These are phyloP conservation scores for Moniliophthora roreri DNA, from an alignment of 1,284 basidiomycete species.

Conservation along the genomic window DNA sequence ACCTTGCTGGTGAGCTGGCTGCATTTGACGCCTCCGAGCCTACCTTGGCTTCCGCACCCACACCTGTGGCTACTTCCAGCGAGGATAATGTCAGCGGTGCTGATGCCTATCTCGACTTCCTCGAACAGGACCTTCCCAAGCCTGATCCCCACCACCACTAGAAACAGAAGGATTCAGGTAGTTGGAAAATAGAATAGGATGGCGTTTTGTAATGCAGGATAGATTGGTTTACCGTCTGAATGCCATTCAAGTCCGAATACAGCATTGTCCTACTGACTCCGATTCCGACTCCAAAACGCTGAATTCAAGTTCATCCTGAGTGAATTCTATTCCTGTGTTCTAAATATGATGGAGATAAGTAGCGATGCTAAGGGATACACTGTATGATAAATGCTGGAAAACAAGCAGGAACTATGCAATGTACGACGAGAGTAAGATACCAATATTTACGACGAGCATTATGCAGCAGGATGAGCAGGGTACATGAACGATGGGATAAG, in stretches of 20 bases:
- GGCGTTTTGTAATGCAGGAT: constrained; percentile 1
- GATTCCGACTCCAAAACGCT: too few relatives aligned
- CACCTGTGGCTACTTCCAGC: constrained; percentile 19
- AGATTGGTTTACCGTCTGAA: not conserved
- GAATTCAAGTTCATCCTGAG: not conserved
- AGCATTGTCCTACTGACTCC: too few relatives aligned
- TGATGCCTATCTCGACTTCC: constrained; percentile 43
- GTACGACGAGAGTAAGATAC: not conserved
- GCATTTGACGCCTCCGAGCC: constrained; percentile 82
- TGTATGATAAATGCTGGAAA: not conserved
- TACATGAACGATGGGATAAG: not conserved
- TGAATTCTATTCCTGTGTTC: not conserved
- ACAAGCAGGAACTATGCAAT: not conserved
- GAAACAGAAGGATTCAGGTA: constrained; percentile 15
- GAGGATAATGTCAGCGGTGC: constrained; percentile 31
- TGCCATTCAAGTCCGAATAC: too few relatives aligned
- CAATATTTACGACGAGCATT: not conserved
- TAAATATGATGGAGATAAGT: not conserved
- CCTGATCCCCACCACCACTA: constrained; percentile 39
- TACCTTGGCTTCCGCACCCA: constrained; percentile 37
- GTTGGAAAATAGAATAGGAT: constrained; percentile 19
- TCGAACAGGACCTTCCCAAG: constrained; percentile 46
- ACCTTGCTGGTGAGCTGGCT: constrained; percentile 81
- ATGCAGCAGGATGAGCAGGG: not conserved
- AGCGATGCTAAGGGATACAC: not conserved